Evolutionary conservation across 352 stramenopile species (phyloP), one percentile per base, ranked within the genome.

Genomic region (Halophytophthora polymorphica): DNA sequence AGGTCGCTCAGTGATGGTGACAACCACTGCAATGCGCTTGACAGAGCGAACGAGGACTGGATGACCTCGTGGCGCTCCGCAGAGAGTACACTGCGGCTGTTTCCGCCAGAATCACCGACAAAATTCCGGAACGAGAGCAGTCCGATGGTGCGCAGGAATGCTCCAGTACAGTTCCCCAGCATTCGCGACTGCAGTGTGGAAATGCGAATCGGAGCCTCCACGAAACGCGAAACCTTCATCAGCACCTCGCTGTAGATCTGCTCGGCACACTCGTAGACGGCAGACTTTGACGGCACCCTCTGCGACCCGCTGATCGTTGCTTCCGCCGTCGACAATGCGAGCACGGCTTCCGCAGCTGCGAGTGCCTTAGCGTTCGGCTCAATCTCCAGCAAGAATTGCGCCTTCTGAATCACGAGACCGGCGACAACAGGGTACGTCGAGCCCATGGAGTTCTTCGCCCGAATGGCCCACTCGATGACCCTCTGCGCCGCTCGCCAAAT

Each of bases 391-490:
- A 96, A 56, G 50, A 96, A 96, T 19, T 91, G 71, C 3, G 85
- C 86, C 47, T 93, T 95, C 13, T 76, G 71, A 50, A 94, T 90
- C 6, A 96, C 72, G 28, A 92, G 56, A 21, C 71, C 81, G 10
- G 86, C 86, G 12, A 96, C 61, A 14, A 92, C 66, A 14, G 73
- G 67, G 45, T 96, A 96, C 1, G 83, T 90, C 14, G 78, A 93
- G 5, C 81, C 83, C 71, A 90, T 92, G 17, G 83, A 88, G 44
- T 96, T 93, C 50, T 96, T 96, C 12, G 82, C 80, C 29, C 86
- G 77, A 43, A 96, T 92, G 19, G 75, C 85, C 86, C 86, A 96
- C 51, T 95, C 86, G 29, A 94, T 89, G 14, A 96, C 84, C 23
- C 86, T 69, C 40, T 96, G 86, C 10, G 86, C 73, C 28, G 86